A percentile compares a stretch with the other conserved stretches of the same genome.
Conservation (phyloP, 768 basidiomycete species). For the Termitomyces titanicus region DNA sequence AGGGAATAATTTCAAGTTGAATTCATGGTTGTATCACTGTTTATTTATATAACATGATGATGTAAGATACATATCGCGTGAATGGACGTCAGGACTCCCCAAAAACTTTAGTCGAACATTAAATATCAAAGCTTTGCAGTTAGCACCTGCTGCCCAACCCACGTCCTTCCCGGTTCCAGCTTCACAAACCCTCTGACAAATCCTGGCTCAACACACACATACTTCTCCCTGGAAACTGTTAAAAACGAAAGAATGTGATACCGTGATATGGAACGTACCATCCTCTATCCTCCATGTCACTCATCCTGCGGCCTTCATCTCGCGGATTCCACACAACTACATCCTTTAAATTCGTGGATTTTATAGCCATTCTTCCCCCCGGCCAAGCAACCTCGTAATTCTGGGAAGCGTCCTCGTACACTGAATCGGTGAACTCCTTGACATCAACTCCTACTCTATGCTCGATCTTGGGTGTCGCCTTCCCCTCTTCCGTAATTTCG, state of each 20-base stretch:
- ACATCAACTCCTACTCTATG: conserved; percentile 65
- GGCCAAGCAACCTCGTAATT: conserved; percentile 61
- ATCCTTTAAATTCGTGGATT: conserved; percentile 58
- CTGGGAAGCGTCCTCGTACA: conserved; percentile 64
- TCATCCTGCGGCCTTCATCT: conserved; percentile 66
- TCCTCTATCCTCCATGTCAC: conserved; percentile 87
- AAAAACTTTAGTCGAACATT: too few relatives aligned
- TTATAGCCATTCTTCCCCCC: conserved; percentile 51
- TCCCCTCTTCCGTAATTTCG: conserved; percentile 48
- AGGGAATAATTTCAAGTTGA: too few relatives aligned
- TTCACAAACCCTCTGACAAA: conserved; percentile 69
- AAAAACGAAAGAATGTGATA: neutral
- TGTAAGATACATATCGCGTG: too few relatives aligned
- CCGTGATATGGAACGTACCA: conserved; percentile 49
- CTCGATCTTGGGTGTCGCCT: conserved; percentile 51
- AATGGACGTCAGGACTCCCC: too few relatives aligned
- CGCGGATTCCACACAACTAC: conserved; percentile 97
- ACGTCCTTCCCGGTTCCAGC: conserved; percentile 61
- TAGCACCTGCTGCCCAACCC: conserved; percentile 75
- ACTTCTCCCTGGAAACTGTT: conserved; percentile 57
- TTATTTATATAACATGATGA: too few relatives aligned
- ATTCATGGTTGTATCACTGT: too few relatives aligned
- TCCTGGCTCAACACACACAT: conserved; percentile 91
- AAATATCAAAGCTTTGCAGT: conserved; percentile 26
- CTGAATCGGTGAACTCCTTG: conserved; percentile 61